phyloP scores from a whole-genome alignment of 371 early-diverging fungal species.

The Lichtheimia corymbifera region DNA sequence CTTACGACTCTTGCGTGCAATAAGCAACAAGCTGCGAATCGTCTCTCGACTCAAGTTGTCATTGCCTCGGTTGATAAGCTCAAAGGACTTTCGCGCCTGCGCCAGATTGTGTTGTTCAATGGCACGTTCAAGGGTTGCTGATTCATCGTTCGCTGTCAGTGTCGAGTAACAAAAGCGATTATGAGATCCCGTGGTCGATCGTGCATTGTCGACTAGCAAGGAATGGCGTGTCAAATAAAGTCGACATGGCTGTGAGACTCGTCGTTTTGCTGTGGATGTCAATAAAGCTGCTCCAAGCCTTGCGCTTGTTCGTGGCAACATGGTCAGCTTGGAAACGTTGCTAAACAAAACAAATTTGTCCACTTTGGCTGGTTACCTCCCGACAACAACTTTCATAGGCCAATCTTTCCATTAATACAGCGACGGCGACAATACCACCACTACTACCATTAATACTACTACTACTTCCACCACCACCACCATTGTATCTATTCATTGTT shows the following conservation, averaged over 20 bases:
- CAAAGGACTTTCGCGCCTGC: conserved; percentile 16
- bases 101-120: conserved; percentile 14
- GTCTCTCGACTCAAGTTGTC: conserved; percentile 16
- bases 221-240: too few species aligned
- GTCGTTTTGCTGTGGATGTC: not conserved
- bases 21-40: conserved; percentile 20
- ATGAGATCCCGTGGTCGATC: too few species aligned
- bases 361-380: too few species aligned
- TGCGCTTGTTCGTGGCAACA: conserved; percentile 2
- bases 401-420: too few species aligned
- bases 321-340: not conserved
- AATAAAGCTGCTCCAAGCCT: not conserved
- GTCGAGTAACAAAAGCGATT: not conserved
- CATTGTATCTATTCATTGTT: too few species aligned
- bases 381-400: too few species aligned
- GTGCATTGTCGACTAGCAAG: too few species aligned
- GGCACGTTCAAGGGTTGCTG: conserved; percentile 4
- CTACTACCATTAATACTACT: too few species aligned
- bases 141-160: not conserved
- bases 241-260: too few species aligned
- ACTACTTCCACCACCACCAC: too few species aligned
- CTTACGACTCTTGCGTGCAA: conserved; percentile 22
- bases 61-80: not conserved
- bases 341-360: too few species aligned
- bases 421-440: too few species aligned